Evolutionary conservation across 192 early-diverging fungal species (phyloP).

Genomic region (Coemansia sp.): DNA sequence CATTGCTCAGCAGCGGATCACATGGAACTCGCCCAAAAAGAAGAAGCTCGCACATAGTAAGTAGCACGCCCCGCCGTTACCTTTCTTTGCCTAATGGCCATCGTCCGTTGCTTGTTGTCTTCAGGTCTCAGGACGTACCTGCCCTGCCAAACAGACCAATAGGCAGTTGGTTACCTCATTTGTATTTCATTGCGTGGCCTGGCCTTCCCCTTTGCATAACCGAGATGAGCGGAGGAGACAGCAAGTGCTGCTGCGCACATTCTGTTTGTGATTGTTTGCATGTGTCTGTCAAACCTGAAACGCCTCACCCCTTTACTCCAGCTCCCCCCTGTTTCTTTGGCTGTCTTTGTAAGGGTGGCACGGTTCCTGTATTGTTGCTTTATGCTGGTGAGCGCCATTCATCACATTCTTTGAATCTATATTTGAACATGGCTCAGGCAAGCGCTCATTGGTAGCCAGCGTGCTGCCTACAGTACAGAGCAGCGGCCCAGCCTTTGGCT

Average conservation of each 20-base stretch:
- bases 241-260: slow-evolving; percentile 1
- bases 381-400: neutral
- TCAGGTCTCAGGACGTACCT: neutral
- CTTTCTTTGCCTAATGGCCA: neutral
- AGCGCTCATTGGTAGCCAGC: neutral
- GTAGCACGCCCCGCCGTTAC: too few relatives aligned
- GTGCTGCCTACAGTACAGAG: too few relatives aligned
- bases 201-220: neutral
- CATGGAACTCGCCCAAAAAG: slow-evolving; percentile 56
- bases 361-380: neutral
- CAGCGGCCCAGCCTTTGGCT: too few relatives aligned
- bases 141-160: neutral
- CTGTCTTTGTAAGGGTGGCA: neutral
- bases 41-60: slow-evolving; percentile 55
- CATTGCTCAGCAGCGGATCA: slow-evolving; percentile 55
- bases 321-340: neutral
- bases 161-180: neutral
- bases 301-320: neutral
- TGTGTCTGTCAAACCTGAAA: neutral
- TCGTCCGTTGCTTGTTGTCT: neutral
- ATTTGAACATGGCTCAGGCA: neutral
- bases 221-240: neutral
- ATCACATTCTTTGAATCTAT: neutral
- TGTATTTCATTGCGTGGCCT: too few relatives aligned
- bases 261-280: neutral